Percentiles rank a stretch among this genome's conserved stretches.
Evolutionary conservation across 2,329 filamentous ascomycete genomes (phyloP).

Genomic region (Alternaria sp.): DNA sequence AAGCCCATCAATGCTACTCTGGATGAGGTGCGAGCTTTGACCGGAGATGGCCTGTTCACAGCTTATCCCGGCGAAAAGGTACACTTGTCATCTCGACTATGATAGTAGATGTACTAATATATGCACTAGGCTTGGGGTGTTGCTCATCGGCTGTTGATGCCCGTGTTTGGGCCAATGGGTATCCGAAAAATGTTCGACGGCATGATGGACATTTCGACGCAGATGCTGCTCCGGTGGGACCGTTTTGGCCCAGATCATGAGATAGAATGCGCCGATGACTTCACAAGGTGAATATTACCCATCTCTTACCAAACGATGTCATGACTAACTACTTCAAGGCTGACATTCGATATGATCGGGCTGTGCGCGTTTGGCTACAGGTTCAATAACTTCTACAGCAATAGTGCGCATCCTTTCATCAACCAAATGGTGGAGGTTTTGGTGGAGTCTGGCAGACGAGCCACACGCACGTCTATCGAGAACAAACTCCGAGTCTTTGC

Average conservation of each 20-base stretch:
- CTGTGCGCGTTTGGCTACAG: slow-evolving; percentile 12
- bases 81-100: neutral
- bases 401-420: slow-evolving; percentile 7
- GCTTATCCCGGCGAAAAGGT: slow-evolving; percentile 10
- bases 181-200: slow-evolving; percentile 11
- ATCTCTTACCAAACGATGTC: no score
- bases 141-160: slow-evolving; percentile 8
- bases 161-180: slow-evolving; percentile 11
- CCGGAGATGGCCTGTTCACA: slow-evolving; percentile 9
- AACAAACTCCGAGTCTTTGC: slow-evolving; percentile 12
- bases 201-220: slow-evolving; percentile 10
- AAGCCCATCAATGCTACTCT: slow-evolving; percentile 11
- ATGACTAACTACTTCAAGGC: neutral
- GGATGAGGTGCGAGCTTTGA: slow-evolving; percentile 8
- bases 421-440: slow-evolving; percentile 11
- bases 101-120: neutral
- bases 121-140: slow-evolving; percentile 2
- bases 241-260: slow-evolving; percentile 10
- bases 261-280: slow-evolving; percentile 9
- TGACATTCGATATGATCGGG: slow-evolving; percentile 12
- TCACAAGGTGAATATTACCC: neutral
- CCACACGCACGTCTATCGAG: slow-evolving; percentile 2
- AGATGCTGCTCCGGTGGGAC: slow-evolving; percentile 13
- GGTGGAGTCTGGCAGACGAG: slow-evolving; percentile 8
- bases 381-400: slow-evolving; percentile 13